These are phyloP conservation scores for Daldinia bambusicola DNA, from an alignment of 495 filamentous ascomycete genomes.

Conservation along the genomic window DNA sequence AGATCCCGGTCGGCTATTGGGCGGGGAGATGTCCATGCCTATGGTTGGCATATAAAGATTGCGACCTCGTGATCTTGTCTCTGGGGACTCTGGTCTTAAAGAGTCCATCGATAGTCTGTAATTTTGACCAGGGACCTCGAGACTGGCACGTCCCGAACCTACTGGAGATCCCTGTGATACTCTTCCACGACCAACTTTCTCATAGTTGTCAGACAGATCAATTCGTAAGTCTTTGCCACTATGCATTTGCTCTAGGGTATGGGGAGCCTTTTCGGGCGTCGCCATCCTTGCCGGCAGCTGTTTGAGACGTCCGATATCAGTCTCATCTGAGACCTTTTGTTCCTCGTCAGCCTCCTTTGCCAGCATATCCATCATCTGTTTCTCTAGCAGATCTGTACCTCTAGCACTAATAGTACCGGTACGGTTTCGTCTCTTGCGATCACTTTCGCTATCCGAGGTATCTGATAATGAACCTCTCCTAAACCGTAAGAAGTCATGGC, in stretches of 20 bases:
- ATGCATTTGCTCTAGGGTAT: conserved; percentile 35
- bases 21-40: conserved; percentile 58
- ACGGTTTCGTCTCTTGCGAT: conserved; percentile 51
- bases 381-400: conserved; percentile 68
- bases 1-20: conserved; percentile 54
- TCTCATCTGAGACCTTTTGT: conserved; percentile 47
- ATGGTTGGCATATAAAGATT: conserved; percentile 49
- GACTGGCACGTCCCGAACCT: conserved; percentile 48
- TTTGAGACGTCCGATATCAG: conserved; percentile 46
- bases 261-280: conserved; percentile 49
- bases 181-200: conserved; percentile 33
- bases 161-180: conserved; percentile 43
- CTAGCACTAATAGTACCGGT: conserved; percentile 51
- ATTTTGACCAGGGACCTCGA: conserved; percentile 52
- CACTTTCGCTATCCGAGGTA: conserved; percentile 59
- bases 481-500: conserved; percentile 53
- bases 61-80: conserved; percentile 47
- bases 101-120: conserved; percentile 54
- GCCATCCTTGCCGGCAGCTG: conserved; percentile 41
- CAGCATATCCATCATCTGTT: conserved; percentile 74
- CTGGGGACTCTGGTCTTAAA: conserved; percentile 54
- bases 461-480: conserved; percentile 57
- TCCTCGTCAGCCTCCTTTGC: conserved; percentile 60
- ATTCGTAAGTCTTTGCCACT: conserved; percentile 48
- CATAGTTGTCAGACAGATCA: conserved; percentile 50